Evolutionary conservation across 2,329 filamentous ascomycete species (phyloP).

Genomic region (Paecilomyces niveus): DNA sequence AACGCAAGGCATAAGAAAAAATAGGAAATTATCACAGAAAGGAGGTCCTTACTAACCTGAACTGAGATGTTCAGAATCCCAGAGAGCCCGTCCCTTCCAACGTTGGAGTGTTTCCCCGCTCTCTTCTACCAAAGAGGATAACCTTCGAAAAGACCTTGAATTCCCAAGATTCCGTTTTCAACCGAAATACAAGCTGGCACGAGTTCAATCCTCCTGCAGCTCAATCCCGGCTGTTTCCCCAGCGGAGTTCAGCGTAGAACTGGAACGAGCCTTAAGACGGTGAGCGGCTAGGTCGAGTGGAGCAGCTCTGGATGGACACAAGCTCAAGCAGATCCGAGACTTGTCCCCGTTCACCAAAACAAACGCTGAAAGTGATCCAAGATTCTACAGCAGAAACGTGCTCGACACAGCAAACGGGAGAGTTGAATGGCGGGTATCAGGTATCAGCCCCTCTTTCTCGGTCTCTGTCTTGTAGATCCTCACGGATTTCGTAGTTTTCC

Average conservation of each 20-base stretch:
- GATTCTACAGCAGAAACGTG: not conserved
- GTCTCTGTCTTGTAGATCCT: not conserved
- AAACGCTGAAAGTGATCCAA: not conserved
- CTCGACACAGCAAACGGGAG: not conserved
- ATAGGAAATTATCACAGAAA: not conserved
- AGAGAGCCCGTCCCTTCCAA: not conserved
- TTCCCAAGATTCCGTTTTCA: not conserved
- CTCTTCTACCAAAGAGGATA: not conserved
- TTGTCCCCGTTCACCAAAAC: not conserved
- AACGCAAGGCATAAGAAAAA: conserved; percentile 24
- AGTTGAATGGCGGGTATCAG: not conserved
- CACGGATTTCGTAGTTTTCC: not conserved
- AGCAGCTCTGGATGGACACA: not conserved
- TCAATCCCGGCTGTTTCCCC: not conserved
- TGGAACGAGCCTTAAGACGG: not conserved
- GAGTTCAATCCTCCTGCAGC: not conserved
- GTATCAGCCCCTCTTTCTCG: not conserved
- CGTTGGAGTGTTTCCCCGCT: not conserved
- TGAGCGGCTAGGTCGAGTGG: not conserved
- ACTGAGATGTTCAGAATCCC: conserved; percentile 9
- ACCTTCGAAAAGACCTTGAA: not conserved
- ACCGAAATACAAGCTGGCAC: not conserved
- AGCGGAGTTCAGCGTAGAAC: not conserved
- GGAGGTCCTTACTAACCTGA: conserved; percentile 22
- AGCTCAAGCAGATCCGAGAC: not conserved